These are phyloP conservation scores for Loxodes magnus DNA, from an alignment of 73 alveolate genomes.

Conservation along the genomic window DNA sequence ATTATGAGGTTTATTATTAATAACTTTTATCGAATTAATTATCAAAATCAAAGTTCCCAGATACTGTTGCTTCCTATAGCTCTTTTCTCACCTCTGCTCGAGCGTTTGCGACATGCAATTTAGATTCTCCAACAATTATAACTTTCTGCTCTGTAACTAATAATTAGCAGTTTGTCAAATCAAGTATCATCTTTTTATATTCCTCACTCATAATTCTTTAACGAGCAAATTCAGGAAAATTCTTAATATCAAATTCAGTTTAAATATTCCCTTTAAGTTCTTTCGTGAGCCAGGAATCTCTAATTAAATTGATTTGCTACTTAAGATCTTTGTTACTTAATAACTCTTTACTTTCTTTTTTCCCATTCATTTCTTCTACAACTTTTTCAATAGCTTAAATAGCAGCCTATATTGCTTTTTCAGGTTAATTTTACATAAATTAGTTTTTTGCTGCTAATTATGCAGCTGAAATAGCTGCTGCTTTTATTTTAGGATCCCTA, in stretches of 20 bases:
- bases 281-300: conserved; percentile 68
- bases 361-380: conserved; percentile 69
- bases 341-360: conserved; percentile 64
- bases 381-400: conserved; percentile 76
- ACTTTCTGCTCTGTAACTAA: conserved; percentile 75
- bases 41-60: too few relatives aligned
- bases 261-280: conserved; percentile 74
- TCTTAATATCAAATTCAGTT: conserved; percentile 88
- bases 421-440: conserved; percentile 21
- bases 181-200: conserved; percentile 65
- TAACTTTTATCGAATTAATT: too few relatives aligned
- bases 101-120: conserved; percentile 80
- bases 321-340: conserved; percentile 72
- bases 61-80: too few relatives aligned
- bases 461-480: conserved; percentile 35
- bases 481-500: conserved; percentile 41
- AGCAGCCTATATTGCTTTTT: conserved; percentile 85
- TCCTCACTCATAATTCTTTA: conserved; percentile 69
- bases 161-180: conserved; percentile 77
- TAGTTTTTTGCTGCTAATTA: conserved; percentile 23
- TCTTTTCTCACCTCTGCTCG: conserved; percentile 75
- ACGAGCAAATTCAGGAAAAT: conserved; percentile 88
- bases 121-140: conserved; percentile 78
- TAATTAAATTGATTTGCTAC: conserved; percentile 62
- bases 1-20: too few relatives aligned